Conservation (phyloP, 495 filamentous ascomycete species). For the Cudoniella acicularis region DNA sequence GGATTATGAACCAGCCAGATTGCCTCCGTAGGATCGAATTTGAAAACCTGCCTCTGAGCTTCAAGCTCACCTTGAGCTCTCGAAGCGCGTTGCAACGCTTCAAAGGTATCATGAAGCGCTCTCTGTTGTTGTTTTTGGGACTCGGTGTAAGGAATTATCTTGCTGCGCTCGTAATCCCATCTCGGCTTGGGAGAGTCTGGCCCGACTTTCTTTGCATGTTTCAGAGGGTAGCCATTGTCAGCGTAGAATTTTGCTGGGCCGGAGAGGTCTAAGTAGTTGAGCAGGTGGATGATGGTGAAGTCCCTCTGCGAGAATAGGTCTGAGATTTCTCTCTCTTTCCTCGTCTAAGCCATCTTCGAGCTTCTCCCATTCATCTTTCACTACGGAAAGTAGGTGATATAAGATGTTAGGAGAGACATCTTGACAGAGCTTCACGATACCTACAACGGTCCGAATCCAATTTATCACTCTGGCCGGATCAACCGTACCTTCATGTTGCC, state of each 20-base stretch:
- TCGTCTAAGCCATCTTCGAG: slow-evolving; percentile 1
- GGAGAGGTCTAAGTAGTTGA: background rate
- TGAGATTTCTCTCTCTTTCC: background rate
- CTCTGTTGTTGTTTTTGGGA: background rate
- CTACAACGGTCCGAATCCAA: slow-evolving; percentile 32
- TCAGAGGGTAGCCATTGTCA: too few relatives aligned
- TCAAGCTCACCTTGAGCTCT: background rate
- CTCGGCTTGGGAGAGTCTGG: too few relatives aligned
- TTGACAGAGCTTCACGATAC: slow-evolving; percentile 27
- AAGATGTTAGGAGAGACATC: slow-evolving; percentile 8
- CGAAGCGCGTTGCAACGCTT: background rate
- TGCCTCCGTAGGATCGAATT: too few relatives aligned
- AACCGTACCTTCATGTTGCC: slow-evolving; percentile 35
- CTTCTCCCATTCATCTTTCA: slow-evolving; percentile 4
- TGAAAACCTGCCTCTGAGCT: slow-evolving; percentile 1
- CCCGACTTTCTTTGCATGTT: too few relatives aligned
- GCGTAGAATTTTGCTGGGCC: background rate
- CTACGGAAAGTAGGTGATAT: background rate
- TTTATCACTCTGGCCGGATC: slow-evolving; percentile 25
- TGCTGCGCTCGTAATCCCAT: background rate
- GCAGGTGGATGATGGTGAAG: slow-evolving; percentile 10
- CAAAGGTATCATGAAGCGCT: background rate
- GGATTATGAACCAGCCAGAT: too few relatives aligned
- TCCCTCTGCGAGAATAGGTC: slow-evolving; percentile 6
- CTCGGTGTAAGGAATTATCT: background rate